Conservation (phyloP, 495 filamentous ascomycete species). For the Thozetella sp. region DNA sequence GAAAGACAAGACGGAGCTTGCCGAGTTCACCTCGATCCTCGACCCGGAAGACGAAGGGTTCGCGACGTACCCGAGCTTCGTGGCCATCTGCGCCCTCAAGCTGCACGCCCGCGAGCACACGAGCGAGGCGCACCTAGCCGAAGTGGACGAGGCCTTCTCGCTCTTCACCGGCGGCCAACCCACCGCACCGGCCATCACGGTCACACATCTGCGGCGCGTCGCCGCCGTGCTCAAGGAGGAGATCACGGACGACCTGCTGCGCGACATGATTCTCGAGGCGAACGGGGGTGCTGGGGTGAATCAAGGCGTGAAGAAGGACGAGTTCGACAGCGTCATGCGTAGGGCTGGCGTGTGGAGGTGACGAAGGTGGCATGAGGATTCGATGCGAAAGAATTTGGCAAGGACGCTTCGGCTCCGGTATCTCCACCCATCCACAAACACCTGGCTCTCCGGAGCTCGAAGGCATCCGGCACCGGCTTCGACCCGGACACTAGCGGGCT, state of each 20-base stretch:
- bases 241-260: slow-evolving; percentile 76
- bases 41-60: slow-evolving; percentile 81
- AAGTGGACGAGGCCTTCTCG: slow-evolving; percentile 78
- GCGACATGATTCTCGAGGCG: slow-evolving; percentile 92
- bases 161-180: slow-evolving; percentile 57
- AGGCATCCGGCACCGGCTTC: too few species aligned
- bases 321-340: slow-evolving; percentile 85
- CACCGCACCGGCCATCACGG: slow-evolving; percentile 57
- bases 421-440: too few species aligned
- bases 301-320: slow-evolving; percentile 71
- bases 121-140: slow-evolving; percentile 51
- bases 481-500: too few species aligned
- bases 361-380: slow-evolving; percentile 8
- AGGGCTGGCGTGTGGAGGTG: slow-evolving; percentile 78
- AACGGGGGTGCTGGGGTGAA: slow-evolving; percentile 76
- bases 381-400: too few species aligned
- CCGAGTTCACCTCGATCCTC: slow-evolving; percentile 72
- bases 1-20: slow-evolving; percentile 61
- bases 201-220: slow-evolving; percentile 75
- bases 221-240: slow-evolving; percentile 81
- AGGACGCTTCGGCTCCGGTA: too few species aligned
- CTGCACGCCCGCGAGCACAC: slow-evolving; percentile 60
- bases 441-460: too few species aligned
- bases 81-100: slow-evolving; percentile 85
- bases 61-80: slow-evolving; percentile 74